Percentiles rank a stretch among this genome's conserved stretches.
phyloP scores from a whole-genome alignment of 2,329 filamentous ascomycete genomes.

The Graphilbum ipis-grandicollis region DNA sequence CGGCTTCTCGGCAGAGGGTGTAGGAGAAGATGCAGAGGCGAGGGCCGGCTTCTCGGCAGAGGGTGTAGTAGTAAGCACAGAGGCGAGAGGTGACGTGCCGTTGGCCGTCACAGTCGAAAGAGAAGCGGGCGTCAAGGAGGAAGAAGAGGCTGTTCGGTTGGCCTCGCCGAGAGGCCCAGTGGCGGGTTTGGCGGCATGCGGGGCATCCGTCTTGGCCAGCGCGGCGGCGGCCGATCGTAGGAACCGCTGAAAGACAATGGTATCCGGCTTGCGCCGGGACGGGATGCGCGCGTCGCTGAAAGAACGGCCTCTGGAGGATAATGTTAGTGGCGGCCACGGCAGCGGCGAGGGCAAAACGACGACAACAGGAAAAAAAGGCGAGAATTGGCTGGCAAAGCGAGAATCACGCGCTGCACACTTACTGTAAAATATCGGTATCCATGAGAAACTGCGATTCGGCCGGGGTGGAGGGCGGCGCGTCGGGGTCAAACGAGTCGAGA shows the following conservation, averaged over 20 bases:
- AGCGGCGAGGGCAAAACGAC: constrained; percentile 6
- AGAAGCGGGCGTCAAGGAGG: no score
- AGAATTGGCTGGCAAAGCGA: constrained; percentile 6
- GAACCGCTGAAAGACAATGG: constrained; percentile 24
- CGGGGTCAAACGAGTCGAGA: constrained; percentile 36
- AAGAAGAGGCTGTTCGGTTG: not conserved
- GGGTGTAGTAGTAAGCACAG: no score
- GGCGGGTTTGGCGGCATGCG: not conserved
- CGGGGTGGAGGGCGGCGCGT: constrained; percentile 33
- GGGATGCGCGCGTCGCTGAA: constrained; percentile 38
- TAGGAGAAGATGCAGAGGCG: no score
- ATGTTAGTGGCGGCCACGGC: constrained; percentile 10
- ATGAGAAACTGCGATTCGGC: constrained; percentile 39
- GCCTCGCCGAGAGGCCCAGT: constrained; percentile 3
- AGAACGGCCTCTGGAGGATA: constrained; percentile 22
- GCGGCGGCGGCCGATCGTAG: constrained; percentile 14
- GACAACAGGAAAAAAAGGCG: not conserved
- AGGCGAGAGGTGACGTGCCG: no score
- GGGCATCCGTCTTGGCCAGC: constrained; percentile 5
- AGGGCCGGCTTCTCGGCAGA: no score
- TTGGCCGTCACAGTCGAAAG: no score
- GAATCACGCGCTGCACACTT: constrained; percentile 18
- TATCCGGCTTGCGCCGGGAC: constrained; percentile 24
- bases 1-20: no score
- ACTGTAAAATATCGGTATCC: constrained; percentile 42